Percentiles rank a stretch among this genome's conserved stretches.
phyloP scores from a whole-genome alignment of 331 rosid genomes.

The Prunus yedoensis region DNA sequence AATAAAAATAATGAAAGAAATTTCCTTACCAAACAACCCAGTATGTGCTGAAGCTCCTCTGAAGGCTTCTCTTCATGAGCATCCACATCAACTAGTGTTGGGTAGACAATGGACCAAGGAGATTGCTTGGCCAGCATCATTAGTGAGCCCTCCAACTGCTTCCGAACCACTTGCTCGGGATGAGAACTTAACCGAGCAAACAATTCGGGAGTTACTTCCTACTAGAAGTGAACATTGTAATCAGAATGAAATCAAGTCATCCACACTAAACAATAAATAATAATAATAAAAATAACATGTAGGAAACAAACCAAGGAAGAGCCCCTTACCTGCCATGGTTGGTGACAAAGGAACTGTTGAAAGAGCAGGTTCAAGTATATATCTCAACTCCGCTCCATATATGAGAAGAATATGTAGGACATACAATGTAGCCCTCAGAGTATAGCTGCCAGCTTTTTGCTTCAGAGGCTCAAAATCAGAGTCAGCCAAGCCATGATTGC shows the following conservation, averaged over 20 bases:
- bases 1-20: conserved; percentile 17
- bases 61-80: conserved; percentile 86
- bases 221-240: conserved; percentile 45
- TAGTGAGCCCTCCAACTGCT: conserved; percentile 84
- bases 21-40: conserved; percentile 77
- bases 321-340: conserved; percentile 87
- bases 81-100: conserved; percentile 83
- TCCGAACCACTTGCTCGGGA: conserved; percentile 79
- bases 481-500: conserved; percentile 46
- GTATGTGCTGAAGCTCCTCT: conserved; percentile 84
- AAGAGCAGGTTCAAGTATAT: conserved; percentile 69
- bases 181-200: conserved; percentile 91
- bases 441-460: conserved; percentile 74
- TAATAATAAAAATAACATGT: conserved; percentile 19
- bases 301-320: conserved; percentile 21
- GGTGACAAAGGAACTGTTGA: conserved; percentile 60
- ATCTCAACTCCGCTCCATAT: conserved; percentile 87
- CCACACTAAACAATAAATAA: not conserved
- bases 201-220: conserved; percentile 91
- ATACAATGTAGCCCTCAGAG: conserved; percentile 79
- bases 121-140: conserved; percentile 91
- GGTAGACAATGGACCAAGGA: conserved; percentile 88
- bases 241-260: conserved; percentile 24
- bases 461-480: conserved; percentile 55
- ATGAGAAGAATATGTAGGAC: conserved; percentile 88